Evolutionary conservation across 225 moss, liverwort and hornwort genomes (phyloP), one percentile per base, ranked within the genome.

Genomic region (Neckera pumila): DNA sequence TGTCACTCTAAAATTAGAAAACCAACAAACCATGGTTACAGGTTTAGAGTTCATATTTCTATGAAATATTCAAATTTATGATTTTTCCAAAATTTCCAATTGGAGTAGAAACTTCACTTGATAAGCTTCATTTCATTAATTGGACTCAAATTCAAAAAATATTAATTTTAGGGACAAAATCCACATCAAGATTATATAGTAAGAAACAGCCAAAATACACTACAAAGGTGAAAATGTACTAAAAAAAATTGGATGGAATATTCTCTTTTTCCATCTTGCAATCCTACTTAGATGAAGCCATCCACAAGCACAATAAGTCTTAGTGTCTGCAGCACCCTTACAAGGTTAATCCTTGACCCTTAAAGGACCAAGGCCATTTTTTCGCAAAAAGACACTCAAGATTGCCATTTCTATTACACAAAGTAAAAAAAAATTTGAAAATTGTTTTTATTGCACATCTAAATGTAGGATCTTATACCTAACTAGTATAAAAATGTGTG

Each of bases 271-370:
- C 62, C 34, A 65, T n/a, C 36, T 0, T 66, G 2, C 2, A n/a
- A 0, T n/a, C 19, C 2, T 49, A 47, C 47, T 47, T 5, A 11
- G 3, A 3, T 67, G n/a, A n/a, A n/a, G 30, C n/a, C 36, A 67
- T 21, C 5, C 5, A 34, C 5, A 66, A 1, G 3, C 1, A 63
- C 30, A 62, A n/a, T n/a, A n/a, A n/a, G n/a, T n/a, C 4, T 31
- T 31, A 62, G 6, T 62, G 1, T 14, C 7, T 3, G 3, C 1
- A 30, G 1, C 0, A 62, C 1, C 14, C 7, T 30, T 28, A 61
- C 2, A 27, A 7, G 54, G 18, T 54, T 54, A 33, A 49, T 13
- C 49, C 3, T 49, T 49, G 14, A 47, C 47, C 47, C 47, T 2
- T 47, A 47, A 47, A 47, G 47, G 47, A 47, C 47, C 47, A 47